phyloP scores from a whole-genome alignment of 106 monocot genomes.

The Chionographis japonica region DNA sequence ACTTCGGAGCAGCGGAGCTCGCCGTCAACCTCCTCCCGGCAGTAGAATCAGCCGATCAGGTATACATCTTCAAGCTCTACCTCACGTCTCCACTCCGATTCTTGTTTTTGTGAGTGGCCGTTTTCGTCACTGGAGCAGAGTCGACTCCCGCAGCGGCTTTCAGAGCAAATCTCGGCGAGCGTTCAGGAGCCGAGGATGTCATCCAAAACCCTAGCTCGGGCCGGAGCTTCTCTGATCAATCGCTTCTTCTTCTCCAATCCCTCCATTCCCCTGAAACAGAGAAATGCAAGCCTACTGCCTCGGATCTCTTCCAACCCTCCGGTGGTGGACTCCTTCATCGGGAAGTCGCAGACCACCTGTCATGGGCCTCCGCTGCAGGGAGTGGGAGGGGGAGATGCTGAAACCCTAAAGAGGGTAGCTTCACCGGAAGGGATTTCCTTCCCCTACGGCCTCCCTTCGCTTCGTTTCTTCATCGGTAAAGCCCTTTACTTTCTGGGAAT shows the following conservation, averaged over 20 bases:
- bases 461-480: constrained; percentile 59
- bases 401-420: constrained; percentile 18
- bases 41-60: too few species aligned
- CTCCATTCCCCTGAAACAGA: not conserved
- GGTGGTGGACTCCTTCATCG: not conserved
- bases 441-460: constrained; percentile 61
- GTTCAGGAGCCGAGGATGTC: constrained; percentile 18
- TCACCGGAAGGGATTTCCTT: constrained; percentile 32
- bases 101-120: too few species aligned
- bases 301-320: constrained; percentile 10
- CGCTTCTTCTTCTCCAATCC: constrained; percentile 23
- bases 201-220: constrained; percentile 49
- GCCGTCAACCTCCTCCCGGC: too few species aligned
- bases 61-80: too few species aligned
- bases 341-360: constrained; percentile 1
- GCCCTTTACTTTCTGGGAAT: too few species aligned
- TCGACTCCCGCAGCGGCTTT: too few species aligned
- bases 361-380: not conserved
- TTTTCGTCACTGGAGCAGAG: too few species aligned
- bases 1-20: too few species aligned
- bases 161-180: too few species aligned
- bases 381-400: constrained; percentile 13
- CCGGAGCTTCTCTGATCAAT: constrained; percentile 37
- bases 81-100: too few species aligned
- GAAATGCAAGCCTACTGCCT: not conserved